Conservation (phyloP, 2,329 filamentous ascomycete species). For the Sporothrix brasiliensis region DNA sequence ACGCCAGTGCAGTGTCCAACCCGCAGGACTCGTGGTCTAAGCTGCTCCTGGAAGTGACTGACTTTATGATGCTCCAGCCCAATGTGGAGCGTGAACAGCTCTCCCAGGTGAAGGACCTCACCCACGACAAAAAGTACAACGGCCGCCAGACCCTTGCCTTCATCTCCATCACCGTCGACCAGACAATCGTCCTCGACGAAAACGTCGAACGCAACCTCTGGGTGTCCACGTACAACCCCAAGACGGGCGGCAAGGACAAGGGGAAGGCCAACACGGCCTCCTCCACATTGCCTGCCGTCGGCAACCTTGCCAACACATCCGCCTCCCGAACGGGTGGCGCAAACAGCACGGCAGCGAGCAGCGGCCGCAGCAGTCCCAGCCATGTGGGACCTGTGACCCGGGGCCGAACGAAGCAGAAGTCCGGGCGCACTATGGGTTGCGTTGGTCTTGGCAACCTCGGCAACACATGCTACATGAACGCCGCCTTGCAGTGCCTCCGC, state of each 20-base stretch:
- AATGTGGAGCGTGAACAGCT: slow-evolving; percentile 66
- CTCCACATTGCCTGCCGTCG: slow-evolving; percentile 55
- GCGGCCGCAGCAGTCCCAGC: slow-evolving; percentile 70
- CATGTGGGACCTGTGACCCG: slow-evolving; percentile 66
- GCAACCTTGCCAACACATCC: slow-evolving; percentile 61
- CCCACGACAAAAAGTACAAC: slow-evolving; percentile 75
- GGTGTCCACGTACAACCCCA: slow-evolving; percentile 55
- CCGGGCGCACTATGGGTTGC: slow-evolving; percentile 71
- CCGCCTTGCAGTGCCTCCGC: slow-evolving; percentile 89
- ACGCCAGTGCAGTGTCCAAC: slow-evolving; percentile 20
- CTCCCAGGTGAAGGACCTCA: slow-evolving; percentile 66
- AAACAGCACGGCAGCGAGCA: slow-evolving; percentile 50
- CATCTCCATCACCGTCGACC: slow-evolving; percentile 69
- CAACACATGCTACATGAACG: slow-evolving; percentile 99
- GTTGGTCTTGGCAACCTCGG: slow-evolving; percentile 88
- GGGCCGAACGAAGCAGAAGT: slow-evolving; percentile 69
- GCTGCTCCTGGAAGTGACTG: slow-evolving; percentile 63
- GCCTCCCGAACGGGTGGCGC: slow-evolving; percentile 40
- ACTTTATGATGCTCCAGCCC: slow-evolving; percentile 64
- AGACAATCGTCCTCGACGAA: slow-evolving; percentile 84
- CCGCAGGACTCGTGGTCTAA: slow-evolving; percentile 45
- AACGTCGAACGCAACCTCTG: slow-evolving; percentile 62
- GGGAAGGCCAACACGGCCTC: slow-evolving; percentile 41
- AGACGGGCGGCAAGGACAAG: slow-evolving; percentile 40
- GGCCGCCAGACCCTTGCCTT: slow-evolving; percentile 67